Conservation (phyloP, 176 grass and related monocot genomes). For the Lolium rigidum region DNA sequence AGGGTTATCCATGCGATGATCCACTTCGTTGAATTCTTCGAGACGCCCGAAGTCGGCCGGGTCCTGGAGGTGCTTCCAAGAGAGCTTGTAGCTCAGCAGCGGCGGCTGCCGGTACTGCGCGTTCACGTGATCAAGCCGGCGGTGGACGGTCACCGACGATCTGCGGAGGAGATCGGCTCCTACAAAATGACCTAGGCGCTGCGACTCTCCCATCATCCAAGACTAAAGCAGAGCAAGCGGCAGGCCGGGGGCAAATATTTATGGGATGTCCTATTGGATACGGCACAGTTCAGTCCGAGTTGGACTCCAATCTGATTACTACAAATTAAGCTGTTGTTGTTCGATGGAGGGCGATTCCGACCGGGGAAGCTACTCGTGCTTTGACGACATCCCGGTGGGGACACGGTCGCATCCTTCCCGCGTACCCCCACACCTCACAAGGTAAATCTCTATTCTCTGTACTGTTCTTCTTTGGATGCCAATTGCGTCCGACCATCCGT, state of each 20-base stretch:
- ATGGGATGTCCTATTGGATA: background rate
- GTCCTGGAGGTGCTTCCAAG: constrained; percentile 30
- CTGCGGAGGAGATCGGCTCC: background rate
- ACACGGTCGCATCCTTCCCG: too few relatives aligned
- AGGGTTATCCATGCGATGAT: constrained; percentile 15
- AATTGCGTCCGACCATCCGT: too few relatives aligned
- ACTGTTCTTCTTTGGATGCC: too few relatives aligned
- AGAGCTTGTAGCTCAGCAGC: background rate
- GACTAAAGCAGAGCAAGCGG: background rate
- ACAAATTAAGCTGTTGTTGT: too few relatives aligned
- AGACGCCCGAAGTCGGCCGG: background rate
- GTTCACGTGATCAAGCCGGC: background rate
- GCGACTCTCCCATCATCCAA: constrained; percentile 1
- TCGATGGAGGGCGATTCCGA: background rate
- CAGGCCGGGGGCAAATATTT: background rate
- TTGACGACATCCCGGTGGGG: too few relatives aligned
- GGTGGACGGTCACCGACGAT: too few relatives aligned
- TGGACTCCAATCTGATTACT: too few relatives aligned
- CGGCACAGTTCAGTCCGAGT: background rate
- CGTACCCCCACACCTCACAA: background rate
- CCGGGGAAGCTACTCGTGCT: too few relatives aligned
- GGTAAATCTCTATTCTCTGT: background rate
- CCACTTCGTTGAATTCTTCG: background rate
- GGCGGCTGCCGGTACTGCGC: background rate
- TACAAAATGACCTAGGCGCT: background rate